Evolutionary conservation across 2,329 filamentous ascomycete species (phyloP), one percentile per base, ranked within the genome.

Genomic region (Thermothelomyces thermophilus): DNA sequence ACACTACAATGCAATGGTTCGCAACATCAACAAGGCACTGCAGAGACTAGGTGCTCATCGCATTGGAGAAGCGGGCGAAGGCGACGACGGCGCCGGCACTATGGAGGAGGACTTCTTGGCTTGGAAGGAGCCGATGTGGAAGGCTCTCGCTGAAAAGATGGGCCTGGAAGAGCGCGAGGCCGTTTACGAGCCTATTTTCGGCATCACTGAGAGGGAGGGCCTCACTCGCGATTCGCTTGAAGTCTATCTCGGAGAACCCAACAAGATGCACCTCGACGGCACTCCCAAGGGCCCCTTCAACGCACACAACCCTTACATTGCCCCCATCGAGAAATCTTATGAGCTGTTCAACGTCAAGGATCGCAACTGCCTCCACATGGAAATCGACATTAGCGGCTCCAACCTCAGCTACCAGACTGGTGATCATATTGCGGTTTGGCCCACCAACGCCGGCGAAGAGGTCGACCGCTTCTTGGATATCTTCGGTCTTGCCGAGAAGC

Each of bases 41-140:
- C 76, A 82, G 63, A 91, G 87, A 63, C 76, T 95, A 17, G 93
- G 93, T 54, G 93, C 87, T 11, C 77, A 83, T 64, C 80, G 89
- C 59, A 88, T 98, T 59, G 90, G 93, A 40, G 76, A 83, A 51
- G 89, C 90, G 49, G 93, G 94, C 61, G 91, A 97, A 73, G 93
- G 93, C 63, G 93, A 98, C 63, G 93, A 98, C 66, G 93, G 94
- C 57, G 90, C 93, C 58, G 93, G 94, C 54, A 98, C 93, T 50
- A 98, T 98, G 94, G 93, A 98, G 72, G 94, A 98, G 72, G 94
- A 98, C 64, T 98, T 97, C 69, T 73, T 98, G 62, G 88, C 91
- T 58, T 98, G 93, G 93, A 98, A 98, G 73, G 93, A 98, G 63
- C 90, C 90, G 55, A 98, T 98, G 93, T 98, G 94, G 93, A 75